phyloP scores from a whole-genome alignment of 202 grass and related monocot species.

The Carex arenaria region DNA sequence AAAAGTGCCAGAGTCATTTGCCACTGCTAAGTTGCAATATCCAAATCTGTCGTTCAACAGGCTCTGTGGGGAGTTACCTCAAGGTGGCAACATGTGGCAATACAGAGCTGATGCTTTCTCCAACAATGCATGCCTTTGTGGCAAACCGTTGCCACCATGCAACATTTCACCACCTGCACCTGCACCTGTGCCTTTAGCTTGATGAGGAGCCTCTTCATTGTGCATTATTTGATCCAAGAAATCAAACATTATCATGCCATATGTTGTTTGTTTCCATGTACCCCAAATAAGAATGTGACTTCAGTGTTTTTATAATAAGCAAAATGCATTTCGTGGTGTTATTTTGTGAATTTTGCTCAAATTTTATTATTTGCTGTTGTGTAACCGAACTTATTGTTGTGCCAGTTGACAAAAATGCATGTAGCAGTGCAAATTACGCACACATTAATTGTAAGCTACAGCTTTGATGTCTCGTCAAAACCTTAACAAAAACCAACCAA shows the following conservation, averaged over 20 bases:
- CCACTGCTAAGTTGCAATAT: background rate
- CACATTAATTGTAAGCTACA: too few species aligned
- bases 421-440: too few species aligned
- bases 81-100: background rate
- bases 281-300: background rate
- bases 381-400: too few species aligned
- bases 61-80: background rate
- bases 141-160: background rate
- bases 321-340: background rate
- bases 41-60: background rate
- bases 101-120: background rate
- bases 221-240: background rate
- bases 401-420: too few species aligned
- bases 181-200: background rate
- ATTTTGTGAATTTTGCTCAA: background rate
- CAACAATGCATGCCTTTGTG: background rate
- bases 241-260: background rate
- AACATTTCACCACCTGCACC: background rate
- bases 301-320: background rate
- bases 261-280: background rate
- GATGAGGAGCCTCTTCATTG: background rate
- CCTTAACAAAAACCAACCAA: too few species aligned
- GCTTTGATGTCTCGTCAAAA: too few species aligned
- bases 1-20: background rate
- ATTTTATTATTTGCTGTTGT: too few species aligned